Conservation (phyloP, 148 eudicot genomes). For the Cornus florida region DNA sequence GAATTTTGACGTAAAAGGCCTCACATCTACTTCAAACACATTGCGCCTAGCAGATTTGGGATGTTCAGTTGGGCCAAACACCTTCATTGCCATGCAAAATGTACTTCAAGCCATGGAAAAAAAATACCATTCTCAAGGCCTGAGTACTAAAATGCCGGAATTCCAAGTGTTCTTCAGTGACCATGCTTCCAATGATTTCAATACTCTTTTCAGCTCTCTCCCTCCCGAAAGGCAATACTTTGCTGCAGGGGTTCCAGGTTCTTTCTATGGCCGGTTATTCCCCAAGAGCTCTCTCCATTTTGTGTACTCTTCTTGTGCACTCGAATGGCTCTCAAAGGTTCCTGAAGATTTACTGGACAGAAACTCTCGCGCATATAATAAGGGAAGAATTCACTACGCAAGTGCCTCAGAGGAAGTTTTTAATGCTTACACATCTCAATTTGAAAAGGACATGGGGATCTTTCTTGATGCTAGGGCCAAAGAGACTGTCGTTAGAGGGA, state of each 20-base stretch:
- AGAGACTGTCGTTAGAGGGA: slow-evolving; percentile 7
- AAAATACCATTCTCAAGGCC: background rate
- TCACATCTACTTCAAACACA: background rate
- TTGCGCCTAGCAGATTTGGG: background rate
- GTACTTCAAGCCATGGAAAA: slow-evolving; percentile 6
- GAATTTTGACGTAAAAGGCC: slow-evolving; percentile 5
- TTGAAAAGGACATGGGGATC: slow-evolving; percentile 7
- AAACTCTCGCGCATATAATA: slow-evolving; percentile 7
- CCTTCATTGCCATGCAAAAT: slow-evolving; percentile 18
- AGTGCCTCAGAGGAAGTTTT: slow-evolving; percentile 5
- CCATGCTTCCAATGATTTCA: slow-evolving; percentile 20
- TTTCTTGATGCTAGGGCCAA: slow-evolving; percentile 4
- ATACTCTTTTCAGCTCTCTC: slow-evolving; percentile 16
- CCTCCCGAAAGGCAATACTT: slow-evolving; percentile 9
- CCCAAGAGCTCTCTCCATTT: slow-evolving; percentile 18
- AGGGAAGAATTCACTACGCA: slow-evolving; percentile 8
- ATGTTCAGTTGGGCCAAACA: slow-evolving; percentile 13
- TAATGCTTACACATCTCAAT: slow-evolving; percentile 12
- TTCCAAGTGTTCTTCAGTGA: slow-evolving; percentile 19
- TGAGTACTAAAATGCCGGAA: background rate
- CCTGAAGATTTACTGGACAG: slow-evolving; percentile 11
- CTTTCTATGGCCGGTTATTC: slow-evolving; percentile 17
- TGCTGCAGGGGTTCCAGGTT: slow-evolving; percentile 17
- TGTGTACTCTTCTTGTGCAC: slow-evolving; percentile 9
- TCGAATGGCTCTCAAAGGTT: slow-evolving; percentile 16